A percentile compares a stretch with the other conserved stretches of the same genome.
These are phyloP conservation scores for Cladosporium phlei DNA, from an alignment of 2,329 filamentous ascomycete species.

Conservation along the genomic window DNA sequence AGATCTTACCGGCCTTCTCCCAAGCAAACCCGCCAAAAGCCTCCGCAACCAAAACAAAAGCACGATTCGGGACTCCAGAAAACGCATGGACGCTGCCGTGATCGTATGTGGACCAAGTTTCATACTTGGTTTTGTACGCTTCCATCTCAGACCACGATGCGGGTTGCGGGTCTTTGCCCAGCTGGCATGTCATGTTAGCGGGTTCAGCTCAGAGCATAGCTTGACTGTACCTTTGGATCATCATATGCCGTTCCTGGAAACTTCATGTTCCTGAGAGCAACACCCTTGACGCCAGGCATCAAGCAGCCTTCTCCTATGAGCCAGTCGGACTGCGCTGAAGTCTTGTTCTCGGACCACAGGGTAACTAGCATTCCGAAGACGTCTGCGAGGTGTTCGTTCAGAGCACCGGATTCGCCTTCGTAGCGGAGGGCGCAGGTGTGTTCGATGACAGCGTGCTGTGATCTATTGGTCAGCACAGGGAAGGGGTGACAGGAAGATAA, in stretches of 20 bases:
- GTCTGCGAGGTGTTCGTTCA: slow-evolving; percentile 4
- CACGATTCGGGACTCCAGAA: slow-evolving; percentile 5
- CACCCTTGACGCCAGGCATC: not conserved
- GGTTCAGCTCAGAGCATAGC: too few relatives aligned
- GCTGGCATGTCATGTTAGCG: too few relatives aligned
- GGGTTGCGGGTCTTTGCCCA: not conserved
- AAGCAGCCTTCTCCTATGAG: slow-evolving; percentile 1
- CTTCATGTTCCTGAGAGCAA: slow-evolving; percentile 5
- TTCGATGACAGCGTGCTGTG: slow-evolving; percentile 4
- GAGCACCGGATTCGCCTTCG: not conserved
- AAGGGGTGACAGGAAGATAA: too few relatives aligned
- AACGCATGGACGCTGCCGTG: not conserved
- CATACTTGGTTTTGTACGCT: not conserved
- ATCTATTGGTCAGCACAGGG: too few relatives aligned
- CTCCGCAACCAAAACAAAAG: not conserved
- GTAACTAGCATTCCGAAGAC: slow-evolving; percentile 2
- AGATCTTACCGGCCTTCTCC: slow-evolving; percentile 8
- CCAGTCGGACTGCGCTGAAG: not conserved
- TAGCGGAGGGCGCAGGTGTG: not conserved
- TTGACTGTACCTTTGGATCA: not conserved
- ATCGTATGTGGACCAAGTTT: not conserved
- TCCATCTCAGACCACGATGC: not conserved
- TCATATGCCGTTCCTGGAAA: slow-evolving; percentile 5
- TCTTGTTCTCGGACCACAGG: not conserved
- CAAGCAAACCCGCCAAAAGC: not conserved